Percentiles rank a stretch among this genome's conserved stretches.
These are phyloP conservation scores for Gleditsia sinensis DNA, from an alignment of 306 rosid species.

Conservation along the genomic window DNA sequence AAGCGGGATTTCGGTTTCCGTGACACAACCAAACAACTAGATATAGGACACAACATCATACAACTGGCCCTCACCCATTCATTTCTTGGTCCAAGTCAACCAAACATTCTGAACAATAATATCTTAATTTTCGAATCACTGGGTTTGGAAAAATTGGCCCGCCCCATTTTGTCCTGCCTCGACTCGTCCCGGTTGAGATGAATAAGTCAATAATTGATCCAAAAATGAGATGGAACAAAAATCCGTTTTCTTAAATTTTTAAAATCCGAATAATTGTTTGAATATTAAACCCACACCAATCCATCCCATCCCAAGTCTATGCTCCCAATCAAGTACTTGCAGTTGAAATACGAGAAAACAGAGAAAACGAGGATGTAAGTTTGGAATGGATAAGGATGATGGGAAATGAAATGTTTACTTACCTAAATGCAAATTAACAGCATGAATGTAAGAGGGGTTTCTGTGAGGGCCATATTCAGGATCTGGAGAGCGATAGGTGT, in stretches of 20 bases:
- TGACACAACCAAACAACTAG: slow-evolving; percentile 28
- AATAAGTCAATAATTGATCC: too few species aligned
- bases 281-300: too few species aligned
- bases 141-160: too few species aligned
- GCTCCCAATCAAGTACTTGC: too few species aligned
- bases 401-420: background rate
- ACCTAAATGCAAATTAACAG: slow-evolving; percentile 49
- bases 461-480: slow-evolving; percentile 56
- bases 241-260: too few species aligned
- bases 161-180: too few species aligned
- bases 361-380: background rate
- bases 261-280: too few species aligned
- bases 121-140: background rate
- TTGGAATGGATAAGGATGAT: background rate
- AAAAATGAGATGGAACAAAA: too few species aligned
- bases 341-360: too few species aligned
- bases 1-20: slow-evolving; percentile 29
- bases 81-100: background rate
- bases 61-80: background rate
- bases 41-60: background rate
- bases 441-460: slow-evolving; percentile 49
- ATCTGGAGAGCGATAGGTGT: slow-evolving; percentile 52
- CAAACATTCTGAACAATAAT: background rate
- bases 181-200: too few species aligned
- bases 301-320: too few species aligned